These are phyloP conservation scores for Acorus calamus DNA, from an alignment of 106 monocot species.

Conservation along the genomic window DNA sequence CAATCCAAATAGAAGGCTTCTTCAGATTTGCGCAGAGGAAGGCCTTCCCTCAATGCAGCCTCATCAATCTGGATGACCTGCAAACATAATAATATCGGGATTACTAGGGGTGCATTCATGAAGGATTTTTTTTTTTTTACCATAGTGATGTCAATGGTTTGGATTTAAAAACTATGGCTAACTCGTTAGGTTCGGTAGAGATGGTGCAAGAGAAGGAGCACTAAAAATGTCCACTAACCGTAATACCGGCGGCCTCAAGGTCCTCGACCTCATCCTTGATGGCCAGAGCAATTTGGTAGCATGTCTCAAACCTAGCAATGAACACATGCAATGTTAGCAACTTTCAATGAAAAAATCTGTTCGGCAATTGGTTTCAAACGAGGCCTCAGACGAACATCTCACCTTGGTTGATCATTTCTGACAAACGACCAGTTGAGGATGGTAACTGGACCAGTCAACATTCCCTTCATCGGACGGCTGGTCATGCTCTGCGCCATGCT, in stretches of 20 bases:
- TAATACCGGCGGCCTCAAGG: slow-evolving; percentile 60
- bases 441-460: slow-evolving; percentile 85
- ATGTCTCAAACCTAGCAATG: slow-evolving; percentile 30
- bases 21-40: slow-evolving; percentile 71
- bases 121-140: too few relatives aligned
- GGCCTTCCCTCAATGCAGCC: slow-evolving; percentile 61
- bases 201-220: neutral
- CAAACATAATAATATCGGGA: neutral
- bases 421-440: slow-evolving; percentile 83
- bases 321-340: neutral
- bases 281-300: slow-evolving; percentile 74
- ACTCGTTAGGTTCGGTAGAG: neutral
- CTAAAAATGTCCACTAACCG: slow-evolving; percentile 10
- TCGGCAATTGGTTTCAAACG: neutral
- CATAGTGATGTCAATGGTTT: too few relatives aligned
- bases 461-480: slow-evolving; percentile 65
- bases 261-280: slow-evolving; percentile 72
- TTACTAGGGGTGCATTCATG: too few relatives aligned
- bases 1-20: slow-evolving; percentile 66
- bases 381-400: neutral
- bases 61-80: slow-evolving; percentile 81
- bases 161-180: neutral
- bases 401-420: slow-evolving; percentile 75
- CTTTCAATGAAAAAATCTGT: too few relatives aligned
- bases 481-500: slow-evolving; percentile 46